These are phyloP conservation scores for Coffea eugenioides DNA, from an alignment of 257 asterid species.

Conservation along the genomic window DNA sequence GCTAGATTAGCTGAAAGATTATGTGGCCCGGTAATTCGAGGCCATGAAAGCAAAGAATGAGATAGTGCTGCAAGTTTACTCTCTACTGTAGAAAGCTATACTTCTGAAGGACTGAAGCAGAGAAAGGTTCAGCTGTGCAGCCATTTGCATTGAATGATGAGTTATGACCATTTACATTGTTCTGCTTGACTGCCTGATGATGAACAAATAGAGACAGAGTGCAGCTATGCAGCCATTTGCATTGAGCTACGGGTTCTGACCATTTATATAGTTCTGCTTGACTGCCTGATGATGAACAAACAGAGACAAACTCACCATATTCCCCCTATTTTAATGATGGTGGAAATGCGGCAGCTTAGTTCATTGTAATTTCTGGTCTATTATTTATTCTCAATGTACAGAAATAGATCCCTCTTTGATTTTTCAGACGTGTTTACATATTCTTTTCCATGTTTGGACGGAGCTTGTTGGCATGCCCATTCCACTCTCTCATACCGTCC, in stretches of 20 bases:
- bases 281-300: background rate
- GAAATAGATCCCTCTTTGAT: background rate
- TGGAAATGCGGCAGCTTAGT: background rate
- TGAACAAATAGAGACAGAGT: background rate
- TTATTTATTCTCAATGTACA: background rate
- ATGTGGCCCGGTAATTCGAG: background rate
- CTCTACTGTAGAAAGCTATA: background rate
- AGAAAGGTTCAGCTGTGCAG: background rate
- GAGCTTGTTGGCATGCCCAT: background rate
- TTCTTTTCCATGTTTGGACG: background rate
- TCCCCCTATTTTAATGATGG: background rate
- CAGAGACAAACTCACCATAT: background rate
- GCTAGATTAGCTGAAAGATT: conserved; percentile 32
- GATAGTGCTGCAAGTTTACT: background rate
- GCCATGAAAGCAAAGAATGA: background rate
- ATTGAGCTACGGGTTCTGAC: background rate
- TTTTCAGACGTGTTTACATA: background rate
- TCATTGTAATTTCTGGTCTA: background rate
- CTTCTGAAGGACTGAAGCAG: background rate
- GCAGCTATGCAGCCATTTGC: no score
- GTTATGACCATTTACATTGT: background rate
- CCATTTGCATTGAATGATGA: background rate
- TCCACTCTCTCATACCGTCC: no score
- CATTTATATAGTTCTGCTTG: background rate
- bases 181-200: background rate